A percentile compares a stretch with the other conserved stretches of the same genome.
phyloP scores from a whole-genome alignment of 305 asterid species.

The Fraxinus baroniana region DNA sequence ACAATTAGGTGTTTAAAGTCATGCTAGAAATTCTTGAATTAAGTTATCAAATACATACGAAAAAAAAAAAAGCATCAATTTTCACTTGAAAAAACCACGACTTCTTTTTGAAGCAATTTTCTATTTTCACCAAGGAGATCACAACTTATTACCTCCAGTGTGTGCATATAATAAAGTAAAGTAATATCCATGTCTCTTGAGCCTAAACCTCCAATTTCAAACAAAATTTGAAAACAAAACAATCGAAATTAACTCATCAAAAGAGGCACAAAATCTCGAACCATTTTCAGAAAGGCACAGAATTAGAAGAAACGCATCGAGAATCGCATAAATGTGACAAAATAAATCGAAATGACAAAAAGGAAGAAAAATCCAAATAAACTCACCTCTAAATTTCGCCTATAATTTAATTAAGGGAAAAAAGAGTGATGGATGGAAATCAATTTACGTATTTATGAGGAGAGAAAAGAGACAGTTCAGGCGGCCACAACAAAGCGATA shows the following conservation, averaged over 20 bases:
- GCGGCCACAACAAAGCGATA: background rate
- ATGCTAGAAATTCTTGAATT: background rate
- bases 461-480: background rate
- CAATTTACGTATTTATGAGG: background rate
- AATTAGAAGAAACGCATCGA: background rate
- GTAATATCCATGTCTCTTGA: background rate
- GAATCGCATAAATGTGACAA: background rate
- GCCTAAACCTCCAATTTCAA: background rate
- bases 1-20: background rate
- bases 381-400: background rate
- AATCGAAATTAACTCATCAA: background rate
- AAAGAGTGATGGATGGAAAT: background rate
- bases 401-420: background rate
- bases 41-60: background rate
- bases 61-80: background rate
- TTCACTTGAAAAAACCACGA: slow-evolving; percentile 3
- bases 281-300: background rate
- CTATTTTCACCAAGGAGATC: slow-evolving; percentile 31
- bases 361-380: background rate
- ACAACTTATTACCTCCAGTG: slow-evolving; percentile 24
- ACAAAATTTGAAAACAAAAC: background rate
- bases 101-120: slow-evolving; percentile 21
- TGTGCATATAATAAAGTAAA: background rate
- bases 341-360: background rate
- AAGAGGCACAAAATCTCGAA: background rate